Evolutionary conservation across 257 asterid genomes (phyloP).

Genomic region (Nicotiana tabacum): DNA sequence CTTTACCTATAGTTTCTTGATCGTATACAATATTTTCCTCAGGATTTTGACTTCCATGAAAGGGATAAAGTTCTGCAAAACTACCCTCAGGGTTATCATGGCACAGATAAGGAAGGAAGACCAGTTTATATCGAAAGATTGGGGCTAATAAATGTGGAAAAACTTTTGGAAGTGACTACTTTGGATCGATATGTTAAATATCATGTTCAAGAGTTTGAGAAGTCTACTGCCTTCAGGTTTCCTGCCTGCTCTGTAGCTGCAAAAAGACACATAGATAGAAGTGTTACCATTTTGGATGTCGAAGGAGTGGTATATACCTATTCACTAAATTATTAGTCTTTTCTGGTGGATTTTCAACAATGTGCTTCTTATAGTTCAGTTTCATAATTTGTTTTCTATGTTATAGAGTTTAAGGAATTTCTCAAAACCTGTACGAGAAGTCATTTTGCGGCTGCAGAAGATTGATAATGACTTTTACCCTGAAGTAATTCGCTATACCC

Average conservation of each 20-base stretch:
- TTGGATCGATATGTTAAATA: slow-evolving; percentile 41
- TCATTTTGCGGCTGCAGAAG: slow-evolving; percentile 45
- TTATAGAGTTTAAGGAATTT: slow-evolving; percentile 42
- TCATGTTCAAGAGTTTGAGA: slow-evolving; percentile 48
- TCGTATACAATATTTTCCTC: slow-evolving; percentile 5
- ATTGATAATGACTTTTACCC: slow-evolving; percentile 42
- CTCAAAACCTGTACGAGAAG: slow-evolving; percentile 45
- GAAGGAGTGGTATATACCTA: slow-evolving; percentile 46
- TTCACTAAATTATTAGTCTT: background rate
- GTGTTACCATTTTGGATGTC: slow-evolving; percentile 54
- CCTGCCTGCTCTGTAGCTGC: slow-evolving; percentile 61
- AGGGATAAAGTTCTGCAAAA: slow-evolving; percentile 29
- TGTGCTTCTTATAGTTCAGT: background rate
- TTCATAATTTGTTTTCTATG: background rate
- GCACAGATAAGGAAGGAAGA: slow-evolving; percentile 45
- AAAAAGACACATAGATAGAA: slow-evolving; percentile 30
- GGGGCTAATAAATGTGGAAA: slow-evolving; percentile 40
- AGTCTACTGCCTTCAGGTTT: slow-evolving; percentile 35
- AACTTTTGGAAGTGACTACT: slow-evolving; percentile 45
- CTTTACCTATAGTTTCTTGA: background rate
- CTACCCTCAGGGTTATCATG: slow-evolving; percentile 65
- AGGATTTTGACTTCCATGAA: slow-evolving; percentile 44
- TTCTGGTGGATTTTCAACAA: background rate
- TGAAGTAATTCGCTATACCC: slow-evolving; percentile 30
- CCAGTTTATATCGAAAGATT: slow-evolving; percentile 54